phyloP scores from a whole-genome alignment of 805 yeast species.

The Candida succiphila region DNA sequence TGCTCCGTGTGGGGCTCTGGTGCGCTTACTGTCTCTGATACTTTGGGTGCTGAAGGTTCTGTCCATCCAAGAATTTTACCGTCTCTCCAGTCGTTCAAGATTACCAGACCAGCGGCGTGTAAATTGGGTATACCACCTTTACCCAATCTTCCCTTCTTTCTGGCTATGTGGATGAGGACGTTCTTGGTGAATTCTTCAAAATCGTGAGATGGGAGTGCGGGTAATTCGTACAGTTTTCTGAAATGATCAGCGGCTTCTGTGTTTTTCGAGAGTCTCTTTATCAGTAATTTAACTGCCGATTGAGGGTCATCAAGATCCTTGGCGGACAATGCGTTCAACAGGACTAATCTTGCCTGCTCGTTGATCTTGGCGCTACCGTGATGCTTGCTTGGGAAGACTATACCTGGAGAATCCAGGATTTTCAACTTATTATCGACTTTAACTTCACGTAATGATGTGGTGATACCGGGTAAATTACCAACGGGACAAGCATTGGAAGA shows the following conservation, averaged over 20 bases:
- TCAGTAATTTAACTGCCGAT: slow-evolving; percentile 66
- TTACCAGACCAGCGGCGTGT: slow-evolving; percentile 71
- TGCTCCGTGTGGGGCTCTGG: slow-evolving; percentile 43
- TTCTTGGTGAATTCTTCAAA: slow-evolving; percentile 75
- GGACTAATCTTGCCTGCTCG: slow-evolving; percentile 81
- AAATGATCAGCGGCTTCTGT: slow-evolving; percentile 71
- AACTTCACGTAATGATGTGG: slow-evolving; percentile 84
- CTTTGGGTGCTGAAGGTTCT: slow-evolving; percentile 42
- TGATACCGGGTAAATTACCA: slow-evolving; percentile 97
- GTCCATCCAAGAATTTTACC: slow-evolving; percentile 92
- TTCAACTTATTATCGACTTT: slow-evolving; percentile 85
- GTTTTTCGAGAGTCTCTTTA: slow-evolving; percentile 67
- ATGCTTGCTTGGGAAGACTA: slow-evolving; percentile 66
- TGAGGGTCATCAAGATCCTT: slow-evolving; percentile 78
- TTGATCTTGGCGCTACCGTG: slow-evolving; percentile 44
- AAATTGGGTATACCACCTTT: slow-evolving; percentile 90
- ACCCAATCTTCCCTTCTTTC: slow-evolving; percentile 85
- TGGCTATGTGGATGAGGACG: slow-evolving; percentile 84
- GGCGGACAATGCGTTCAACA: slow-evolving; percentile 84
- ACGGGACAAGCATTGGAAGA: slow-evolving; percentile 79
- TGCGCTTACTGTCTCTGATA: slow-evolving; percentile 31
- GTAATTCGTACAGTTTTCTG: slow-evolving; percentile 64
- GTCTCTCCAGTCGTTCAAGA: slow-evolving; percentile 94
- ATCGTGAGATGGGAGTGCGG: slow-evolving; percentile 65
- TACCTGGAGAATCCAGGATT: slow-evolving; percentile 93